These are phyloP conservation scores for Tetrapyrgos nigripes DNA, from an alignment of 1,284 basidiomycete species.

Conservation along the genomic window DNA sequence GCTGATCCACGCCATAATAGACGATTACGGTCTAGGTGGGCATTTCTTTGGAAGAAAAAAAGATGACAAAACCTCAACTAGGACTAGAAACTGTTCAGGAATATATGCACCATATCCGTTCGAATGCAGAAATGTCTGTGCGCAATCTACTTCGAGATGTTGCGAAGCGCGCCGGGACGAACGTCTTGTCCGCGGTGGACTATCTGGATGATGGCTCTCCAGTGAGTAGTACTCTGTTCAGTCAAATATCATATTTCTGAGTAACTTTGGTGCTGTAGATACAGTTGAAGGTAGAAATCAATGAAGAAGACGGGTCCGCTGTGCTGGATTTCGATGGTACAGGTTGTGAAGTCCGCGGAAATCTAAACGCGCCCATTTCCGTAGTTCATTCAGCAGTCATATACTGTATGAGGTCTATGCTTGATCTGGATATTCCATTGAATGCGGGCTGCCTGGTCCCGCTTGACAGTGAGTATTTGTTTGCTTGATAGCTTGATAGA, in stretches of 20 bases:
- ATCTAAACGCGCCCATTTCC: conserved; percentile 88
- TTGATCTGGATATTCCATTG: conserved; percentile 91
- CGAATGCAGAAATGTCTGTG: conserved; percentile 91
- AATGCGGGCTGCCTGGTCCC: conserved; percentile 93
- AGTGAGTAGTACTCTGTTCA: conserved; percentile 43
- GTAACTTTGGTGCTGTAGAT: conserved; percentile 55
- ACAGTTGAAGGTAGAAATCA: conserved; percentile 80
- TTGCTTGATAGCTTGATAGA: conserved; percentile 19
- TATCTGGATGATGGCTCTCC: conserved; percentile 91
- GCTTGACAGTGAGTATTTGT: conserved; percentile 60
- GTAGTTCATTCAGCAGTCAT: conserved; percentile 95
- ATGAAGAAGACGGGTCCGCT: conserved; percentile 80
- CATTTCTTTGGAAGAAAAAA: no score
- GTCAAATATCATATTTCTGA: not conserved
- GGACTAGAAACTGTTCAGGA: conserved; percentile 87
- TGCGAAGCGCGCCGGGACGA: conserved; percentile 70
- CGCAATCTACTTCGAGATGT: conserved; percentile 84
- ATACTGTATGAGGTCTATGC: conserved; percentile 94
- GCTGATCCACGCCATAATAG: conserved; percentile 69
- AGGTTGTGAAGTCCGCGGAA: conserved; percentile 88
- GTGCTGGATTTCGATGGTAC: conserved; percentile 92
- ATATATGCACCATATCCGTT: conserved; percentile 92
- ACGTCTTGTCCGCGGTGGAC: conserved; percentile 74
- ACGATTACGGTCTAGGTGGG: conserved; percentile 80
- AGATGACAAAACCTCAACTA: no score